A percentile compares a stretch with the other conserved stretches of the same genome.
These are phyloP conservation scores for Aspergillus costaricaensis DNA, from an alignment of 2,329 filamentous ascomycete species.

Conservation along the genomic window DNA sequence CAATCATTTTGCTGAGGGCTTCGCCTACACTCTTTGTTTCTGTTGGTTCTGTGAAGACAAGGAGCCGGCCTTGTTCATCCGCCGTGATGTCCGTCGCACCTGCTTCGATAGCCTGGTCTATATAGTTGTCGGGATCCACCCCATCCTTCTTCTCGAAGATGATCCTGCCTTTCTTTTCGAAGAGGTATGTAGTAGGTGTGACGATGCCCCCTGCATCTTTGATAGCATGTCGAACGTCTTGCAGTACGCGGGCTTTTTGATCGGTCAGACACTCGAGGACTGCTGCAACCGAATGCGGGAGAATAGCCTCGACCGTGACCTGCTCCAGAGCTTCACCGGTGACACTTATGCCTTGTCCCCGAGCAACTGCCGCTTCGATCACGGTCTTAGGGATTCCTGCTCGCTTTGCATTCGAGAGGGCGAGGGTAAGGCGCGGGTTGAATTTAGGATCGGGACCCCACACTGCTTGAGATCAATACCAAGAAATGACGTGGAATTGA, in stretches of 20 bases:
- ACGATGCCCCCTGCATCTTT: slow-evolving; percentile 70
- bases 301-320: slow-evolving; percentile 76
- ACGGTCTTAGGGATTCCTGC: slow-evolving; percentile 78
- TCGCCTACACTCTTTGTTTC: slow-evolving; percentile 66
- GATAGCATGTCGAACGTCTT: slow-evolving; percentile 70
- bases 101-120: slow-evolving; percentile 81
- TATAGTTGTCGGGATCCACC: slow-evolving; percentile 65
- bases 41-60: slow-evolving; percentile 70
- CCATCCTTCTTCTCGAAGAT: slow-evolving; percentile 64
- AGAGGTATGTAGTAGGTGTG: slow-evolving; percentile 79
- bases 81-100: slow-evolving; percentile 62
- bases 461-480: slow-evolving; percentile 51
- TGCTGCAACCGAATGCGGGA: slow-evolving; percentile 71
- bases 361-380: slow-evolving; percentile 83
- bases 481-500: not conserved
- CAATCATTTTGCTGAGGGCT: slow-evolving; percentile 62
- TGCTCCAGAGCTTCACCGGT: slow-evolving; percentile 75
- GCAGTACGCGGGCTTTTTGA: slow-evolving; percentile 70
- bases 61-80: slow-evolving; percentile 68
- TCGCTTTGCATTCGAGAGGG: slow-evolving; percentile 78
- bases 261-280: slow-evolving; percentile 87
- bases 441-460: slow-evolving; percentile 71
- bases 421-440: slow-evolving; percentile 74
- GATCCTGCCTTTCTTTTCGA: slow-evolving; percentile 76
- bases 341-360: slow-evolving; percentile 80